phyloP scores from a whole-genome alignment of 768 basidiomycete species.

The Hypsizygus marmoreus region DNA sequence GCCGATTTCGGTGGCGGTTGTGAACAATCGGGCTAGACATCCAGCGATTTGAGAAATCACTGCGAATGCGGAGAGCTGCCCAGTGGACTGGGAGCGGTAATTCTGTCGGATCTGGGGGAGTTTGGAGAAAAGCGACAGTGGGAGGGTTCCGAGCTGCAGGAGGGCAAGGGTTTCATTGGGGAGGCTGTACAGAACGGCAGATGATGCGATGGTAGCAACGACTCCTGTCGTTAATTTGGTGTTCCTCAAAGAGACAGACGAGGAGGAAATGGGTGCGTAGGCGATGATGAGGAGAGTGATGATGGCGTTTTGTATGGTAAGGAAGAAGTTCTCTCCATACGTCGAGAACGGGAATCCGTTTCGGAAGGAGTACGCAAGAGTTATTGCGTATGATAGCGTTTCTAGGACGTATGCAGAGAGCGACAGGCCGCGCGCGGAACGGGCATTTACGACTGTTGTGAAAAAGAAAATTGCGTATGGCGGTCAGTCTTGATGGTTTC shows the following conservation, averaged over 20 bases:
- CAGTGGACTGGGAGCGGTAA: slow-evolving; percentile 72
- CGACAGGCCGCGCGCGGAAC: slow-evolving; percentile 86
- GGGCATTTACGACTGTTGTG: slow-evolving; percentile 61
- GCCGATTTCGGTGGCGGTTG: slow-evolving; percentile 86
- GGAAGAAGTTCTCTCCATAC: slow-evolving; percentile 96
- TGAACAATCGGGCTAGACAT: slow-evolving; percentile 91
- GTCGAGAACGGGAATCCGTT: slow-evolving; percentile 94
- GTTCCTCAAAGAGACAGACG: slow-evolving; percentile 16
- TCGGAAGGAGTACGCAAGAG: slow-evolving; percentile 81
- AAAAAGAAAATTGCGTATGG: neutral
- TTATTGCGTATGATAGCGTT: slow-evolving; percentile 89
- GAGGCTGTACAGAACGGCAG: slow-evolving; percentile 45
- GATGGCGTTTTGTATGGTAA: slow-evolving; percentile 83
- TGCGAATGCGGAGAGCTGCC: slow-evolving; percentile 92
- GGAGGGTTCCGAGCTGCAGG: slow-evolving; percentile 85
- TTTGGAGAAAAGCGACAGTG: slow-evolving; percentile 90
- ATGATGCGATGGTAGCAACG: slow-evolving; percentile 26
- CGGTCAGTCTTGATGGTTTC: slow-evolving; percentile 6
- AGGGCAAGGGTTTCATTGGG: slow-evolving; percentile 57
- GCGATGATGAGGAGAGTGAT: slow-evolving; percentile 87
- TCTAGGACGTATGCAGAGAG: slow-evolving; percentile 87
- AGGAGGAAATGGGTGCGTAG: slow-evolving; percentile 46
- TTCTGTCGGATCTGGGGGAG: slow-evolving; percentile 92
- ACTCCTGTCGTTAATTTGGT: slow-evolving; percentile 35
- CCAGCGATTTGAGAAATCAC: slow-evolving; percentile 87